Percentiles rank a stretch among this genome's conserved stretches.
Evolutionary conservation across 1,284 basidiomycete genomes (phyloP).

Genomic region (Sporisorium iseilematis-ciliati): DNA sequence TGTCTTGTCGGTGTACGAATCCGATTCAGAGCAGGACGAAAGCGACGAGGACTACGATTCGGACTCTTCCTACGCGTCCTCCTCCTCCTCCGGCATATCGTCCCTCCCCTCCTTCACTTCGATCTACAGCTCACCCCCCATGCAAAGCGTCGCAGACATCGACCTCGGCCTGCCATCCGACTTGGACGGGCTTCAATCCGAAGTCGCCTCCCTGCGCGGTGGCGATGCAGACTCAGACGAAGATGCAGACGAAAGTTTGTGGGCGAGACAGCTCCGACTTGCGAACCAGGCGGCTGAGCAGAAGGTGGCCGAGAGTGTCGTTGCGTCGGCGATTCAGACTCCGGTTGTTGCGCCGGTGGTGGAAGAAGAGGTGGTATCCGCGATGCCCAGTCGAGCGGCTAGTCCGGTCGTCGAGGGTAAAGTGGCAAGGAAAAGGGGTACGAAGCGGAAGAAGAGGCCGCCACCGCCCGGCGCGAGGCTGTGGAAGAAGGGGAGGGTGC

Average conservation of each 20-base stretch:
- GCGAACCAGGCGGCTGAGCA: constrained; percentile 18
- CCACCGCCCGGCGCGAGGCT: constrained; percentile 45
- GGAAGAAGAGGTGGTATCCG: not conserved
- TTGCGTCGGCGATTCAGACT: constrained; percentile 16
- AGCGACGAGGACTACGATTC: constrained; percentile 31
- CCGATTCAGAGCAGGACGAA: constrained; percentile 7
- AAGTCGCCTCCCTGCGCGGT: constrained; percentile 21
- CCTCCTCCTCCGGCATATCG: constrained; percentile 31
- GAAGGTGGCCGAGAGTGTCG: not conserved
- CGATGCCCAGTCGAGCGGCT: constrained; percentile 19
- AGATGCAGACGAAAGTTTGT: constrained; percentile 39
- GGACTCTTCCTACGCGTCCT: constrained; percentile 25
- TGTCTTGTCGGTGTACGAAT: constrained; percentile 16
- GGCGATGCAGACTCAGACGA: constrained; percentile 25
- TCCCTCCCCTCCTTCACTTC: constrained; percentile 49
- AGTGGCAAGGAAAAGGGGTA: constrained; percentile 6
- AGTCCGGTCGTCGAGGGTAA: constrained; percentile 19
- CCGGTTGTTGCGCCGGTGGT: constrained; percentile 11
- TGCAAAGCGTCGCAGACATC: constrained; percentile 19
- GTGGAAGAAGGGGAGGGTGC: constrained; percentile 49
- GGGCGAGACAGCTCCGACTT: constrained; percentile 40
- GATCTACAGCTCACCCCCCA: constrained; percentile 31
- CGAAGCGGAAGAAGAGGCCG: constrained; percentile 37
- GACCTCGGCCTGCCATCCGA: constrained; percentile 10
- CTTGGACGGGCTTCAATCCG: constrained; percentile 13